Conservation (phyloP, 2,329 filamentous ascomycete genomes). For the Periconia macrospinosa region DNA sequence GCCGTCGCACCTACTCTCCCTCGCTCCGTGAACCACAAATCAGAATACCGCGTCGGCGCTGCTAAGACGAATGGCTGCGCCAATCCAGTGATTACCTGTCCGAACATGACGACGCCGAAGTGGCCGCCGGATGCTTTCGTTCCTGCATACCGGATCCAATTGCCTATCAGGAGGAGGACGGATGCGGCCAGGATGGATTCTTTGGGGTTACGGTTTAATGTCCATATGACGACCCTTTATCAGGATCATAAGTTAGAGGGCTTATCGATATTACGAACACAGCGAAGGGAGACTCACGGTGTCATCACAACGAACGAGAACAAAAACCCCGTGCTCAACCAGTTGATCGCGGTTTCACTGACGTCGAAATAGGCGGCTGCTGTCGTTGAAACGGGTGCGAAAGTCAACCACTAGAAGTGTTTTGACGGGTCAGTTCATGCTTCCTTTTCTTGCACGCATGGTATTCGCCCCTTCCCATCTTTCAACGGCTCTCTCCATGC, state of each 20-base stretch:
- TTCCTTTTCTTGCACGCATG: not conserved
- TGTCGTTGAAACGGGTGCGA: constrained; percentile 76
- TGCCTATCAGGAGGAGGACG: constrained; percentile 74
- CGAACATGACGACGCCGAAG: constrained; percentile 82
- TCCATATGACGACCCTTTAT: constrained; percentile 68
- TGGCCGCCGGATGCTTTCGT: constrained; percentile 60
- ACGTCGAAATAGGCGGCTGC: constrained; percentile 76
- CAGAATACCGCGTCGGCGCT: constrained; percentile 87
- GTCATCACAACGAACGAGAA: constrained; percentile 77
- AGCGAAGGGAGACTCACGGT: constrained; percentile 55
- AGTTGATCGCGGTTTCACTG: constrained; percentile 79
- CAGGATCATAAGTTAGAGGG: no score
- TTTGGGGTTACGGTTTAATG: constrained; percentile 79
- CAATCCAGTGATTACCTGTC: constrained; percentile 86
- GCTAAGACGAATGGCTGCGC: constrained; percentile 90
- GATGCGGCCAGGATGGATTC: constrained; percentile 74
- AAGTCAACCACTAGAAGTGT: constrained; percentile 79
- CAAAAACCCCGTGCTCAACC: constrained; percentile 85
- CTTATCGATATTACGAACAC: no score
- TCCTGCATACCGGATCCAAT: constrained; percentile 88
- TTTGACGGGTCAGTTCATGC: not conserved
- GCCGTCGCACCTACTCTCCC: constrained; percentile 89
- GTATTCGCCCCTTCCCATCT: not conserved
- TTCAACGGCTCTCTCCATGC: no score
- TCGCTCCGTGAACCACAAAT: constrained; percentile 87